Percentiles rank a stretch among this genome's conserved stretches.
phyloP scores from a whole-genome alignment of 352 stramenopile genomes.

The Blastocystis sp. region DNA sequence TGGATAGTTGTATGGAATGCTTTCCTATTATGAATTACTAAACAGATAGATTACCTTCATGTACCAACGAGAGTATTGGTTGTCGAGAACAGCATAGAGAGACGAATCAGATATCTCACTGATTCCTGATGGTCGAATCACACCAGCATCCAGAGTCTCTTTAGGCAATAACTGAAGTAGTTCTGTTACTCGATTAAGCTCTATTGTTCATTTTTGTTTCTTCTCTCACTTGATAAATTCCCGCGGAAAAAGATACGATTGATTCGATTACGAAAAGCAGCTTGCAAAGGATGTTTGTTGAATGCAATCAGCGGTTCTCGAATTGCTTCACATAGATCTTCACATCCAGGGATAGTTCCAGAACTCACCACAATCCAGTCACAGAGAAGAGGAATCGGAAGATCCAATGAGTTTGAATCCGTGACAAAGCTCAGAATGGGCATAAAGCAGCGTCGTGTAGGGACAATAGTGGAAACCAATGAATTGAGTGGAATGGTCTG shows the following conservation, averaged over 20 bases:
- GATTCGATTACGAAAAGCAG: not conserved
- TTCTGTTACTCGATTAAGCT: not conserved
- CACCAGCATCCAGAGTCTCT: too few species aligned
- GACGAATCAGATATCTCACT: too few species aligned
- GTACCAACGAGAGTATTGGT: not conserved
- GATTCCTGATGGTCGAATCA: too few species aligned
- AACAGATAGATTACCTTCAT: not conserved
- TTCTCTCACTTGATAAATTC: not conserved
- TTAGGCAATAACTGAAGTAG: too few species aligned
- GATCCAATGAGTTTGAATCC: not conserved
- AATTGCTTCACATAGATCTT: not conserved
- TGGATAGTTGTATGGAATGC: not conserved
- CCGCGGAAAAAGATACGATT: conserved; percentile 16
- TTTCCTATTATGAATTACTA: not conserved
- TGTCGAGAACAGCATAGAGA: too few species aligned
- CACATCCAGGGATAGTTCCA: not conserved
- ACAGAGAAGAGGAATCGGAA: conserved; percentile 1
- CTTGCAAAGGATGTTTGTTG: not conserved
- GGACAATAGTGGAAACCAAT: not conserved
- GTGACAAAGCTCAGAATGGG: not conserved
- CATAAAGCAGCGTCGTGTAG: not conserved
- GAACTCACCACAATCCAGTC: not conserved
- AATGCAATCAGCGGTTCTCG: not conserved
- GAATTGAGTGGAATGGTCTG: not conserved
- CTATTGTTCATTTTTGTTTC: not conserved